Evolutionary conservation across 257 asterid genomes (phyloP).

Genomic region (Coffea canephora): DNA sequence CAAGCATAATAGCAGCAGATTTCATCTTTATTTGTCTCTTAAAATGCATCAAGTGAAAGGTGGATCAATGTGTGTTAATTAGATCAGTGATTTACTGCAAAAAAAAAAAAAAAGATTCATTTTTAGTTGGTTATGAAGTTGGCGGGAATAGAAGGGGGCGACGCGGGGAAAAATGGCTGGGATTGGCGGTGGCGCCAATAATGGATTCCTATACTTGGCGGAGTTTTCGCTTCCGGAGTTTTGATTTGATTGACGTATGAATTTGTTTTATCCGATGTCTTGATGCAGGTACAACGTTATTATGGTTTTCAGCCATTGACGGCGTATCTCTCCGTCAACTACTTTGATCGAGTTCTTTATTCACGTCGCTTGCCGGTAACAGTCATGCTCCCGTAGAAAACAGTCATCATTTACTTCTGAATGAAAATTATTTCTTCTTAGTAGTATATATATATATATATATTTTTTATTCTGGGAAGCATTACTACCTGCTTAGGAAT

Average conservation of each 20-base stretch:
- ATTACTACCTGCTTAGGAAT: background rate
- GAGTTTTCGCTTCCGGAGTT: slow-evolving; percentile 15
- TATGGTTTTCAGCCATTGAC: slow-evolving; percentile 86
- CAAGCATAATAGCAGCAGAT: background rate
- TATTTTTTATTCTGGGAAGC: background rate
- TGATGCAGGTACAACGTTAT: slow-evolving; percentile 74
- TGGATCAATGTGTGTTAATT: background rate
- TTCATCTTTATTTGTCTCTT: background rate
- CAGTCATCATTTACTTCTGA: too few species aligned
- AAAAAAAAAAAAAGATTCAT: background rate
- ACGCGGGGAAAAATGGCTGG: background rate
- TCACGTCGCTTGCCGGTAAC: slow-evolving; percentile 77
- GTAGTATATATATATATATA: too few species aligned
- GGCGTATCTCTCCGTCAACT: slow-evolving; percentile 85
- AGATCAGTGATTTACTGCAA: background rate
- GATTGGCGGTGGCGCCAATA: slow-evolving; percentile 5
- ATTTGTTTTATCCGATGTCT: background rate
- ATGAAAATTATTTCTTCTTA: background rate
- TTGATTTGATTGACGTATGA: slow-evolving; percentile 23
- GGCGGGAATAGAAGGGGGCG: background rate
- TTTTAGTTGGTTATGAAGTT: background rate
- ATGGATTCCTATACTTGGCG: slow-evolving; percentile 10
- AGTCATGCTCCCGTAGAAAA: slow-evolving; percentile 20
- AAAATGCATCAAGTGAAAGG: background rate
- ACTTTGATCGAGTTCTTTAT: slow-evolving; percentile 81